These are phyloP conservation scores for Conticribra guillardii DNA, from an alignment of 108 stramenopile genomes.

Conservation along the genomic window DNA sequence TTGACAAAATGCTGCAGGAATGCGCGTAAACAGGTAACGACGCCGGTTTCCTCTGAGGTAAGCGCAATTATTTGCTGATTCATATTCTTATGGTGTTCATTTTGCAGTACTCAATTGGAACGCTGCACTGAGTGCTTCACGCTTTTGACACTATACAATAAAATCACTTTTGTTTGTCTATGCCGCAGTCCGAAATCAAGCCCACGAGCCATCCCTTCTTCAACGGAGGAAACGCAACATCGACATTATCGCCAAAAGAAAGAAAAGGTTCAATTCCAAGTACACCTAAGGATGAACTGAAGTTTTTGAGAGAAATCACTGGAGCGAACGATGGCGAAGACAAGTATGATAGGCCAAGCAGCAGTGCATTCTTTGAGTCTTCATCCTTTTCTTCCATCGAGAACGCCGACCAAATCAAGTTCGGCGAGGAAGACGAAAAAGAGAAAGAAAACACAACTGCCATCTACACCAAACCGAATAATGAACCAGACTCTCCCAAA, in stretches of 20 bases:
- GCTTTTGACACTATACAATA: no score
- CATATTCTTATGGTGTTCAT: no score
- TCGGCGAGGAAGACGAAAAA: no score
- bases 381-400: neutral
- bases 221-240: neutral
- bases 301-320: constrained; percentile 16
- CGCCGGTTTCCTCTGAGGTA: constrained; percentile 6
- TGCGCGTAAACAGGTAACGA: constrained; percentile 2
- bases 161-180: no score
- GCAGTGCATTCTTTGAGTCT: neutral
- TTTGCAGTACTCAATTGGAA: no score
- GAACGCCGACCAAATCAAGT: neutral
- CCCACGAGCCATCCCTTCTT: neutral
- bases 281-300: constrained; percentile 15
- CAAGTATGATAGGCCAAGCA: neutral
- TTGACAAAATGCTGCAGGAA: constrained; percentile 41
- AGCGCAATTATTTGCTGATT: no score
- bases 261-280: constrained; percentile 1
- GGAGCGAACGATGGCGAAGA: neutral
- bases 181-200: neutral
- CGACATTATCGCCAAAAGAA: neutral
- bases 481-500: no score
- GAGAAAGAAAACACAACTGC: no score
- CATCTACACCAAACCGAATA: no score
- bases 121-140: no score